Evolutionary conservation across 495 filamentous ascomycete genomes (phyloP).

Genomic region (Amorphotheca resinae): DNA sequence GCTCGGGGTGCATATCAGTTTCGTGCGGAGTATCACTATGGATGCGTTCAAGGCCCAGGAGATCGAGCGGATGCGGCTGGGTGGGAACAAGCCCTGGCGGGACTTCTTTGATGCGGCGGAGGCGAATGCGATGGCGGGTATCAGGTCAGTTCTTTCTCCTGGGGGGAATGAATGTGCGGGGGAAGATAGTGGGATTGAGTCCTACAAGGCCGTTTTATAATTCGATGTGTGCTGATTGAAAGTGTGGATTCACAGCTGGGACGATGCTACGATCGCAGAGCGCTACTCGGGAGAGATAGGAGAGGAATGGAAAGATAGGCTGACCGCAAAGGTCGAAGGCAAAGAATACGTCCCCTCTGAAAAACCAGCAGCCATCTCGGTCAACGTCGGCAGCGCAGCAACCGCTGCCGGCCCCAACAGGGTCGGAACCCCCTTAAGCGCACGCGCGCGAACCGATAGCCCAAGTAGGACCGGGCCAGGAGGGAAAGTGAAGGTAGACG

Average conservation of each 20-base stretch:
- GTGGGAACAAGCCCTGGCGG: slow-evolving; percentile 79
- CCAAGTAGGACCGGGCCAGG: slow-evolving; percentile 21
- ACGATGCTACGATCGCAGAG: slow-evolving; percentile 68
- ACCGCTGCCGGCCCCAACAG: slow-evolving; percentile 10
- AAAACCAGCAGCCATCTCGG: slow-evolving; percentile 21
- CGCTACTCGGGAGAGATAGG: slow-evolving; percentile 76
- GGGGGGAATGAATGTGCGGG: slow-evolving; percentile 14
- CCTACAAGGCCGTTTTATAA: background rate
- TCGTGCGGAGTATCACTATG: slow-evolving; percentile 93
- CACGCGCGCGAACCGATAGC: slow-evolving; percentile 12
- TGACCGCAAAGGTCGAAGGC: slow-evolving; percentile 75
- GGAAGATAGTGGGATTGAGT: slow-evolving; percentile 23
- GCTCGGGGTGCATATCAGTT: slow-evolving; percentile 94
- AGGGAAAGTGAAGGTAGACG: slow-evolving; percentile 50
- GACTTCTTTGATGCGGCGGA: slow-evolving; percentile 66
- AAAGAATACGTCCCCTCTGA: slow-evolving; percentile 63
- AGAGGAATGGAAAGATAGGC: slow-evolving; percentile 90
- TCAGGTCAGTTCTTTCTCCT: slow-evolving; percentile 19
- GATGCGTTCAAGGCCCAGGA: slow-evolving; percentile 88
- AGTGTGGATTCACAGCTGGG: slow-evolving; percentile 38
- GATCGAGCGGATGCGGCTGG: slow-evolving; percentile 73
- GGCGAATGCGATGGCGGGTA: slow-evolving; percentile 44
- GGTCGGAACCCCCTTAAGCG: slow-evolving; percentile 16
- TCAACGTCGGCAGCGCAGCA: slow-evolving; percentile 8
- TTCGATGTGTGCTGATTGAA: background rate